Percentiles rank a stretch among this genome's conserved stretches.
Conservation (phyloP, 2,329 filamentous ascomycete species). For the Bipolaris sorokiniana region DNA sequence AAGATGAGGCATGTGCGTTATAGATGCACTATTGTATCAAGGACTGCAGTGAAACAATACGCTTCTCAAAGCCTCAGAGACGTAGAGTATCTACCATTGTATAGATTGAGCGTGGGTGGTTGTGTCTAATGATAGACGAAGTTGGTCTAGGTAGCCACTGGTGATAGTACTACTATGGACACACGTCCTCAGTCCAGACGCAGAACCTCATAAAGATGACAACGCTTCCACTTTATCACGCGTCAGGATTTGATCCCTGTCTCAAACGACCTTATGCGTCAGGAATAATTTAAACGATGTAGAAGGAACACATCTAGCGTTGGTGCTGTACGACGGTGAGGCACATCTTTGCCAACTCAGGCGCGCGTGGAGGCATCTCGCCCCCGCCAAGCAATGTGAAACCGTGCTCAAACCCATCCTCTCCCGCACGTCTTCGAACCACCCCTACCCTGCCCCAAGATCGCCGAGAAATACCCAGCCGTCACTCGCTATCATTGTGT, state of each 20-base stretch:
- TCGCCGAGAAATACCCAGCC: conserved; percentile 14
- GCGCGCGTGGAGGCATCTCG: conserved; percentile 19
- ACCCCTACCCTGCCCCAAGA: conserved; percentile 17
- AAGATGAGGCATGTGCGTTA: not conserved
- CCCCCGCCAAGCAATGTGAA: conserved; percentile 27
- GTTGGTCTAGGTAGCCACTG: not conserved
- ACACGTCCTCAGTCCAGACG: not conserved
- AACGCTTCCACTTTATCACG: not conserved
- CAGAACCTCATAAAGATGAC: not conserved
- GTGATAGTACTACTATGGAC: not conserved
- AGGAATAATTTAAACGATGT: not conserved
- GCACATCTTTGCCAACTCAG: not conserved
- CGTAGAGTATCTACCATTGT: not conserved
- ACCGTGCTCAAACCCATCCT: conserved; percentile 24
- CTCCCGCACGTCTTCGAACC: conserved; percentile 13
- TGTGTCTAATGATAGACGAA: not conserved
- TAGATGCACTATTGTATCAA: not conserved
- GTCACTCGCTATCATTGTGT: conserved; percentile 6
- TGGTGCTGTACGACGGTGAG: not conserved
- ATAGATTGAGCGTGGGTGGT: not conserved
- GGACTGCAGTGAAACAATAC: not conserved
- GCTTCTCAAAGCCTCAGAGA: not conserved
- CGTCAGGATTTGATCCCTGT: not conserved
- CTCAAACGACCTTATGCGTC: not conserved
- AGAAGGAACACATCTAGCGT: not conserved